Base-by-base conservation (phyloP, 495 filamentous ascomycete species). In the Hypoxylon rickii region DNA sequence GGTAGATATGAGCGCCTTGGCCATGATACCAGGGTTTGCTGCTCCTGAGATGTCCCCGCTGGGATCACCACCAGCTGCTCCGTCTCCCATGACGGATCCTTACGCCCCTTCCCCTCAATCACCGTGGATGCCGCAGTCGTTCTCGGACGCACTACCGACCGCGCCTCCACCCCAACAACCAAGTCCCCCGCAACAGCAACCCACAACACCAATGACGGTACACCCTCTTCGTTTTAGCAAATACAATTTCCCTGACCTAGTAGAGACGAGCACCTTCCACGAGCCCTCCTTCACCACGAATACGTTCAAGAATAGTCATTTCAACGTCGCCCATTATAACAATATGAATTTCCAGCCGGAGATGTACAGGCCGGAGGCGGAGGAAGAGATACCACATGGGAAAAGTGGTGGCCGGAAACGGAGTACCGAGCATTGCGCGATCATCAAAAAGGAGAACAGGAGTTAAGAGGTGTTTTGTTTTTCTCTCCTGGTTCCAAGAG, bases 331-430 rank as follows among this genome's bases (percentile, higher is more conserved):
- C 2, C 90, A 95, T 71, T 93, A 88, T 71, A 86, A 87, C 57
- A 93, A 92, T 63, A 79, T 85, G 46, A 86, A 93, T 61, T 95
- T 95, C 59, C 89, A 92, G 59, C 90, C 90, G 0, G 84, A 88
- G 62, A 79, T 81, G 64, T 83, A 78, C 61, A 72, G 68, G 42
- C 76, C 76, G 13, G 75, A 70, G 6, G 63, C 63, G 32, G 65
- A 71, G 2, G 74, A 77, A 21, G 71, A 76, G 16, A 64, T 59
- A 52, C 66, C 70, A n/a, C 60, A 63, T 32, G 59, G 51, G 51
- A 69, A 53, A 43, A 39, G 33, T 6, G 55, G 67, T 34, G 59
- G 65, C 46, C 65, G 70, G 57, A 76, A 76, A 62, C 71, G 71
- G 62, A 73, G 70, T 38, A 76, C 65, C 34, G 67, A 69, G 37